Percentiles rank a stretch among this genome's conserved stretches.
Conservation (phyloP, 257 asterid genomes). For the Solanum habrochaites region DNA sequence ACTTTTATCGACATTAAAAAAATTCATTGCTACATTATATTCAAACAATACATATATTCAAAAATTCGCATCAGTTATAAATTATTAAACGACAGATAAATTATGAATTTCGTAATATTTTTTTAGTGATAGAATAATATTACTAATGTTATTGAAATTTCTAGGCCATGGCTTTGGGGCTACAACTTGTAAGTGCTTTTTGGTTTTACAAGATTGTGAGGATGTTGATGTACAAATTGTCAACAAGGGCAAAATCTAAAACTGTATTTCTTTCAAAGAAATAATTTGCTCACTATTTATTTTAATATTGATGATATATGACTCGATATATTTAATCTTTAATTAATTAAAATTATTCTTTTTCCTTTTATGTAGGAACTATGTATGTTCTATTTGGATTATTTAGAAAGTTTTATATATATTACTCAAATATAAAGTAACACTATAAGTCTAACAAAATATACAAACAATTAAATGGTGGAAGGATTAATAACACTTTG, state of each 20-base stretch:
- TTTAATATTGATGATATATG: rapidly evolving
- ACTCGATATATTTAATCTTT: neutral
- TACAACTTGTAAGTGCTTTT: conserved; percentile 68
- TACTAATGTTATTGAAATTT: neutral
- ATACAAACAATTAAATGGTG: neutral
- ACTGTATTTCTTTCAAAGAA: conserved; percentile 7
- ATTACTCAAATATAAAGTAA: neutral
- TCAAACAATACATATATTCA: neutral
- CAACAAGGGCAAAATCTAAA: conserved; percentile 26
- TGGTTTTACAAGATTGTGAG: conserved; percentile 87
- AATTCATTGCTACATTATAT: neutral
- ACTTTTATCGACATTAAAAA: neutral
- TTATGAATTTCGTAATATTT: neutral
- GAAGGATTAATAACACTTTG: neutral
- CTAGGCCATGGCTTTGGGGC: conserved; percentile 85
- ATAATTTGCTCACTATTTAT: neutral
- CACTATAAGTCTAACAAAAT: neutral
- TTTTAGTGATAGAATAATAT: neutral
- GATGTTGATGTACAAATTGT: conserved; percentile 57
- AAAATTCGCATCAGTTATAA: neutral
- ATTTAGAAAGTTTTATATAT: neutral
- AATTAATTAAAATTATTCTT: neutral
- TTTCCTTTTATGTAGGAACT: neutral
- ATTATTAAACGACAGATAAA: neutral
- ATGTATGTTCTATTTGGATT: neutral